Evolutionary conservation across 768 basidiomycete genomes (phyloP), one percentile per base, ranked within the genome.

Genomic region (Crepidotus variabilis): DNA sequence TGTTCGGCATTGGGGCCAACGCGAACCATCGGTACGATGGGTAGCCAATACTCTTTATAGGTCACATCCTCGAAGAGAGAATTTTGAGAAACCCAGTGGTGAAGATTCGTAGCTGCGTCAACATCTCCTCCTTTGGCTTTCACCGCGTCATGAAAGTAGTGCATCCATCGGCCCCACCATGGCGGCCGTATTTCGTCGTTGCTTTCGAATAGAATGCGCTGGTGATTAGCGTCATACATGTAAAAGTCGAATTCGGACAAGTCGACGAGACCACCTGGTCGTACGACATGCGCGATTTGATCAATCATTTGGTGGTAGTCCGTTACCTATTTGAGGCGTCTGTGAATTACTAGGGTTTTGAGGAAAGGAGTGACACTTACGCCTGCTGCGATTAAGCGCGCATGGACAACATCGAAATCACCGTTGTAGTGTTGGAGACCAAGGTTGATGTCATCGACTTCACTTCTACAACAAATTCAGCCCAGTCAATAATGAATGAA

Each of bases 371-470:
- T 56, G 8, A 28, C 59, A 74, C 87, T 66, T 64, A 90, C 90
- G 35, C 90, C 90, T 18, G 87, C 83, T 2, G 85, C 78, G 56
- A 92, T 79, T 39, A 91, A 78, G 21, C 86, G 83, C 32, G 82
- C 80, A 64, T 91, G 89, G 0, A 87, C 87, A 14, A 87, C 86
- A 62, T 92, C 80, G 71, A 91, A 92, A 57, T 85, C 80, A 9
- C 85, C 85, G 63, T 87, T 89, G 67, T 85, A 91, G 71, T 92
- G 90, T 62, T 91, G 87, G 21, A 92, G 73, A 2, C 90, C 90
- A 16, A 91, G 81, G 70, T 92, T 92, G 66, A 92, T 85, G 66
- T 92, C 90, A 66, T 92, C 90, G 7, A 91, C 80, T 68, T 92
- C 90, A 63, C 86, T 89, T 75, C 89, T 91, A 60, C 24, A 24